These are phyloP conservation scores for Fraxinus cuspidata DNA, from an alignment of 257 asterid species.

Conservation along the genomic window DNA sequence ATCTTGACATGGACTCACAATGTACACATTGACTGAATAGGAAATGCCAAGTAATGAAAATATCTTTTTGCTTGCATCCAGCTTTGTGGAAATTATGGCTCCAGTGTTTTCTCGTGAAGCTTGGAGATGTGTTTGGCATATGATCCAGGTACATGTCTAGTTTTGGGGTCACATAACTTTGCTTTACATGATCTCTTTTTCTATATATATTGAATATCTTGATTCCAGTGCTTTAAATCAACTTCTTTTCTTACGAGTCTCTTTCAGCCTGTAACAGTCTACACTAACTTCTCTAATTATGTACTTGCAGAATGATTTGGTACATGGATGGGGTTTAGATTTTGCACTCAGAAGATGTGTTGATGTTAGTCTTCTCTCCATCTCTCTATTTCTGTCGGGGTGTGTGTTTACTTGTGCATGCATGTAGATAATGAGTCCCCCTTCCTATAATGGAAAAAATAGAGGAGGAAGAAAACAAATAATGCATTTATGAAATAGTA, in stretches of 20 bases:
- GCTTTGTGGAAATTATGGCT: conserved; percentile 99
- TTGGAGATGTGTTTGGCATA: conserved; percentile 99
- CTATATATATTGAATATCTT: conserved; percentile 5
- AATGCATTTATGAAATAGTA: neutral
- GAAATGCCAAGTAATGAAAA: neutral
- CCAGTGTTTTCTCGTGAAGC: conserved; percentile 98
- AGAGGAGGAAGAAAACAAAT: neutral
- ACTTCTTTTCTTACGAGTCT: conserved; percentile 8
- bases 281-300: conserved; percentile 11
- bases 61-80: conserved; percentile 37
- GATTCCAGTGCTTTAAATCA: conserved; percentile 15
- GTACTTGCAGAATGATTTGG: conserved; percentile 85
- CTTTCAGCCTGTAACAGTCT: conserved; percentile 15
- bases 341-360: conserved; percentile 97
- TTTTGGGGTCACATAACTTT: conserved; percentile 8
- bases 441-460: neutral
- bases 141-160: conserved; percentile 82
- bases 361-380: conserved; percentile 63
- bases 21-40: neutral
- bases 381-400: conserved; percentile 4
- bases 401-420: neutral
- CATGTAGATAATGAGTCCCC: neutral
- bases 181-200: conserved; percentile 9
- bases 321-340: conserved; percentile 99
- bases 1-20: neutral